A percentile compares a stretch with the other conserved stretches of the same genome.
Evolutionary conservation across 768 basidiomycete species (phyloP).

Genomic region (Xerocomus potaroensis): DNA sequence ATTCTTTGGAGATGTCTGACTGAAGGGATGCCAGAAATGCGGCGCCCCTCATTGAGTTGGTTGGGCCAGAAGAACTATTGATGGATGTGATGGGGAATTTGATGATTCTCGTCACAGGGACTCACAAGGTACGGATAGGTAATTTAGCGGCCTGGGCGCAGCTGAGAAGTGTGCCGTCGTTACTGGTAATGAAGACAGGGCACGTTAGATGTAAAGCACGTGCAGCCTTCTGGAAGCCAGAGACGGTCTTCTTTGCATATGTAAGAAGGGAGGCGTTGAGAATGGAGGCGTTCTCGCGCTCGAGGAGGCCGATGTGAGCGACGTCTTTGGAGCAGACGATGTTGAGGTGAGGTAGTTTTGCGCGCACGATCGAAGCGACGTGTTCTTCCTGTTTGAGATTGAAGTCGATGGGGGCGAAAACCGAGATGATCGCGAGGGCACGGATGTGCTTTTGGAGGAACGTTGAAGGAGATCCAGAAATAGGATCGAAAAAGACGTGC

Average conservation of each 20-base stretch:
- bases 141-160: slow-evolving; percentile 48
- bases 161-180: slow-evolving; percentile 52
- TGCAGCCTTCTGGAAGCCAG: slow-evolving; percentile 50
- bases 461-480: slow-evolving; percentile 3
- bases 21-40: slow-evolving; percentile 50
- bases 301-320: slow-evolving; percentile 54
- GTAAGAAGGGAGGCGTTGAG: slow-evolving; percentile 60
- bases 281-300: slow-evolving; percentile 66
- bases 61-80: slow-evolving; percentile 47
- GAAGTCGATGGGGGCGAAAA: slow-evolving; percentile 47
- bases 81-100: slow-evolving; percentile 6
- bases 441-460: slow-evolving; percentile 18
- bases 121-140: slow-evolving; percentile 55
- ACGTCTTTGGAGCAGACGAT: slow-evolving; percentile 55
- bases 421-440: slow-evolving; percentile 42
- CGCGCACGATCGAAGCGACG: slow-evolving; percentile 40
- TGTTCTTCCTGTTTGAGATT: slow-evolving; percentile 43
- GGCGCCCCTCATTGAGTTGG: slow-evolving; percentile 69
- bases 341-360: slow-evolving; percentile 38
- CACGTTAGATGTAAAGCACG: slow-evolving; percentile 43
- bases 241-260: slow-evolving; percentile 54
- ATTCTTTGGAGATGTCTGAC: slow-evolving; percentile 30
- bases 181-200: slow-evolving; percentile 55
- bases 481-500: slow-evolving; percentile 13
- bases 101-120: slow-evolving; percentile 20